Base-by-base conservation (phyloP, 768 basidiomycete genomes). In the Dacryopinax primogenitus region DNA sequence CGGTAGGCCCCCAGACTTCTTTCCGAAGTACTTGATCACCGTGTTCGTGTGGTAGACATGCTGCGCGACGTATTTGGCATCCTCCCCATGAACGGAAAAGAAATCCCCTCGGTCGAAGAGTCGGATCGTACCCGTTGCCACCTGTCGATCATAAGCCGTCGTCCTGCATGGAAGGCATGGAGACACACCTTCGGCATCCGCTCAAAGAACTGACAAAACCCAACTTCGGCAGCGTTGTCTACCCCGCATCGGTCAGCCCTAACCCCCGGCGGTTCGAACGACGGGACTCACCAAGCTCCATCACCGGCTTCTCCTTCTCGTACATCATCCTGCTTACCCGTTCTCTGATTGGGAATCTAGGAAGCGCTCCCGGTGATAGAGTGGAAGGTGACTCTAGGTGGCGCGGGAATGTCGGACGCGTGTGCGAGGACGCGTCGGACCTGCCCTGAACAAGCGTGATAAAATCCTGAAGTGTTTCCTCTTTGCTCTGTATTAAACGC, bases 11-110 rank as follows among this genome's bases (percentile, higher is more conserved):
- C 73, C 72, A 1, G 71, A 66, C 12, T 74, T 73, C 35, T 69
- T 73, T 4, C 95, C 95, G 41, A 96, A 84, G 72, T 90, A 88
- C 75, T 95, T 95, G 75, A 99, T 81, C 66, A 97, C 93, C 0
- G 90, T 87, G 70, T 90, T 88, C 1, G 96, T 99, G 65, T 83
- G 87, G 70, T 84, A 92, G 63, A 89, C 85, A 69, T 90, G 82
- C 21, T 84, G 79, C 3, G 95, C 94, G 68, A 95, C 84, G 69
- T 85, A 92, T n/a, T 83, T 77, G 0, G 95, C 95, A 74, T 97
- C 94, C 3, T 83, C 76, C 0, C 92, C 93, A 71, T 97, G 92
- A 0, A 85, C 86, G n/a, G 86, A 84, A 77, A 91, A 97, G 75
- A 82, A 97, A 16, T 88, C 85, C 21, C 72, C 73, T 64, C 92